Evolutionary conservation across 352 stramenopile species (phyloP), one percentile per base, ranked within the genome.

Genomic region (Phytophthora pistaciae): DNA sequence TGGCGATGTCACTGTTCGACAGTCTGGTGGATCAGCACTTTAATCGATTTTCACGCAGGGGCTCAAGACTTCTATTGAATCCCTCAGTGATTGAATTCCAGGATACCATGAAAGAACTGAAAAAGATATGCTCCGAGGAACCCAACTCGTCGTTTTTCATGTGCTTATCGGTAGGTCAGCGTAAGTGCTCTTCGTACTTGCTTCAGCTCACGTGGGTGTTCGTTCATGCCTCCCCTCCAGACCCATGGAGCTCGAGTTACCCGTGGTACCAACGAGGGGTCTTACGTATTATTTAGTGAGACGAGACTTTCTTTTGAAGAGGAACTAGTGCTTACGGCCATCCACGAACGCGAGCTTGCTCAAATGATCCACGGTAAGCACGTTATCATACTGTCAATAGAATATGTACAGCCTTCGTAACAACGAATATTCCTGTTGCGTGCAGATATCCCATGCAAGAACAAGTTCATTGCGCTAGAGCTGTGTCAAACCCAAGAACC

Each of bases 41-140:
- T 58, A 84, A 75, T 50, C 72, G 69, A 0, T 95, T 90, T 38
- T 78, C 75, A 3, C 62, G 56, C 9, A 77, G 80, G 64, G 84
- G 84, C 0, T 91, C 78, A 10, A 83, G 86, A 55, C 48, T 95
- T 33, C 66, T 95, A 8, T 40, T 95, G 23, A 95, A 95, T 65
- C 88, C 88, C n/a, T 94, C 88, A 2, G 70, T 93, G 7, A 90
- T 95, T 64, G 85, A 95, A 44, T 94, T 95, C 29, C 85, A 93
- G 66, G 82, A 91, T 50, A 85, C 83, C 9, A 87, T 92, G 79
- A 82, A 82, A 49, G 88, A 95, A 18, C 55, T 95, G 1, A 70
- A 77, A 14, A 49, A 58, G 13, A 70, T 91, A 36, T 83, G 74
- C 14, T 59, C 72, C 0, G 64, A 73, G 49, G 74, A 75, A 46